These are phyloP conservation scores for Sclerotinia glacialis DNA, from an alignment of 2,329 filamentous ascomycete genomes.

Conservation along the genomic window DNA sequence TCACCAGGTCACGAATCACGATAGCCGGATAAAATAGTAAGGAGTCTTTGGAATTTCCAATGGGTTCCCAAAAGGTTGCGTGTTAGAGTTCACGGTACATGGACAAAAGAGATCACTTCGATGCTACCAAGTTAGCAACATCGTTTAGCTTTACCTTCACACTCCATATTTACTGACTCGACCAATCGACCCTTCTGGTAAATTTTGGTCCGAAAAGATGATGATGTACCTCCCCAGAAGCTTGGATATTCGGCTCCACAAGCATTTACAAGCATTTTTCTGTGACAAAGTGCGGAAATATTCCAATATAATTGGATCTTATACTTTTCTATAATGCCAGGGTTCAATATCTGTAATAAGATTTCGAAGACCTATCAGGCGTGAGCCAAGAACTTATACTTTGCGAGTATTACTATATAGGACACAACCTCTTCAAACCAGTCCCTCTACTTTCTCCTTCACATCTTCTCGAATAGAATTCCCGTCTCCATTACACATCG, in stretches of 20 bases:
- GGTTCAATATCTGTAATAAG: conserved; percentile 16
- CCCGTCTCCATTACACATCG: not conserved
- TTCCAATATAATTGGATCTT: conserved; percentile 15
- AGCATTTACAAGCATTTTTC: conserved; percentile 4
- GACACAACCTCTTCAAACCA: conserved; percentile 1
- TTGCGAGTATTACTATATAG: not conserved
- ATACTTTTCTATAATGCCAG: conserved; percentile 15
- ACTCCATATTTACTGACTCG: conserved; percentile 16
- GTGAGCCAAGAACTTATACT: conserved; percentile 15
- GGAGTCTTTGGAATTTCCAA: not conserved
- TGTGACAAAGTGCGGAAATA: conserved; percentile 16
- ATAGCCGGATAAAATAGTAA: not conserved
- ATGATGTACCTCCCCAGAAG: conserved; percentile 15
- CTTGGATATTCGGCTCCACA: conserved; percentile 18
- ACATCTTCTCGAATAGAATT: conserved; percentile 2
- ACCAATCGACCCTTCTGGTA: conserved; percentile 5
- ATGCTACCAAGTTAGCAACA: not conserved
- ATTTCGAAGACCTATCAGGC: conserved; percentile 17
- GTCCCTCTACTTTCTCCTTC: not conserved
- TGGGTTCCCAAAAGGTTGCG: not conserved
- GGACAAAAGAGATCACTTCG: not conserved
- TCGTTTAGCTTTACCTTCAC: not conserved
- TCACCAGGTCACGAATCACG: not conserved
- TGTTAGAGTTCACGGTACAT: not conserved
- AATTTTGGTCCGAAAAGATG: conserved; percentile 8